These are phyloP conservation scores for Ramaria sp. DNA, from an alignment of 768 basidiomycete genomes.

Conservation along the genomic window DNA sequence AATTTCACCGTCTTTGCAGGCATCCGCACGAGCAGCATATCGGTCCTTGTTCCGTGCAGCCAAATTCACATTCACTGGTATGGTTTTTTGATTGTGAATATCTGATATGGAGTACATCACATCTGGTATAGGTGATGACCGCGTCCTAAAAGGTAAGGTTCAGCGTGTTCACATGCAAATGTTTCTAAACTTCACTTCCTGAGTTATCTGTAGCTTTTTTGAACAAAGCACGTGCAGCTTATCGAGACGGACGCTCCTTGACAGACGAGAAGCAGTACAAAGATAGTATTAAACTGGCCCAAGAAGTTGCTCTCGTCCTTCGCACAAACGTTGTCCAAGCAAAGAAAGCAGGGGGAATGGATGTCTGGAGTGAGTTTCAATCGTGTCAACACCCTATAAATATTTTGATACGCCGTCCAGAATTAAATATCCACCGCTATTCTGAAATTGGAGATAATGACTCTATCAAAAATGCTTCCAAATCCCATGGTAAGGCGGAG, in stretches of 20 bases:
- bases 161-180: not conserved
- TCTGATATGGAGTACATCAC: not conserved
- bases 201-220: constrained; percentile 47
- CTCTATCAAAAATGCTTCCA: constrained; percentile 51
- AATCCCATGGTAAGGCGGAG: not conserved
- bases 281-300: constrained; percentile 45
- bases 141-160: constrained; percentile 39
- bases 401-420: constrained; percentile 27
- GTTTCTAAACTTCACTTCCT: constrained; percentile 8
- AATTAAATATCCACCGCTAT: constrained; percentile 59
- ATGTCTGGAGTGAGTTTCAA: constrained; percentile 45
- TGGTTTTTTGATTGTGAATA: constrained; percentile 11
- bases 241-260: constrained; percentile 28
- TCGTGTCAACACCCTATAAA: not conserved
- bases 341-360: constrained; percentile 29
- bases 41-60: constrained; percentile 60
- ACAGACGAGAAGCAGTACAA: constrained; percentile 39
- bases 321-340: constrained; percentile 84
- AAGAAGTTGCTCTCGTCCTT: constrained; percentile 64
- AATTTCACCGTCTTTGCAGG: constrained; percentile 43
- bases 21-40: constrained; percentile 65
- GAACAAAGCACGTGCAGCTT: constrained; percentile 53
- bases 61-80: constrained; percentile 54
- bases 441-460: constrained; percentile 86
- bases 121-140: constrained; percentile 37